Conservation (phyloP, 2,329 filamentous ascomycete species). For the Pseudopyrenochaeta lycopersici region DNA sequence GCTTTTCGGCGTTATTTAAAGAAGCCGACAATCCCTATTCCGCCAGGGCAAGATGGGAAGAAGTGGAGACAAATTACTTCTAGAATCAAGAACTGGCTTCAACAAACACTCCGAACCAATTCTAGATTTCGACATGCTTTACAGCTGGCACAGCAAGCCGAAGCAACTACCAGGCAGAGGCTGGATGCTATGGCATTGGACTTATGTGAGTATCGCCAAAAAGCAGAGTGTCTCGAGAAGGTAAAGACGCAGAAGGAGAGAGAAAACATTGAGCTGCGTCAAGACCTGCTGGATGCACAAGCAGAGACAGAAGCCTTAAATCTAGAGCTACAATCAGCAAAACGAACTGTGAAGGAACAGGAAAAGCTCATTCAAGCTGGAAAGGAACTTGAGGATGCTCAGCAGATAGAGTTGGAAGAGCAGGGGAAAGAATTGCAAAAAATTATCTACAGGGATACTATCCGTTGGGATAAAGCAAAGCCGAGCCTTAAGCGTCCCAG, state of each 20-base stretch:
- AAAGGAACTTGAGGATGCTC: no score
- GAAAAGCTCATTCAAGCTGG: neutral
- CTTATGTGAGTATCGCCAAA: neutral
- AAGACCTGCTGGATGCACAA: neutral
- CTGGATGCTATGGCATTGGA: neutral
- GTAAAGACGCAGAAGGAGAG: neutral
- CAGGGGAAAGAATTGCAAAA: no score
- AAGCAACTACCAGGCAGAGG: neutral
- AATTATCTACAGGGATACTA: no score
- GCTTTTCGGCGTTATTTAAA: neutral
- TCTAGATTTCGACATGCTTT: neutral
- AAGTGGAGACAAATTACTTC: neutral
- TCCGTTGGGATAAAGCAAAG: no score
- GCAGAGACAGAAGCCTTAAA: neutral
- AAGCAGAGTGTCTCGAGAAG: neutral
- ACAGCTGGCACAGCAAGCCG: neutral
- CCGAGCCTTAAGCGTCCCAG: no score
- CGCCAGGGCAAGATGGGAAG: neutral
- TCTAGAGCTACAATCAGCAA: neutral
- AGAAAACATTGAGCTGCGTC: neutral
- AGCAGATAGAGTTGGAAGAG: no score
- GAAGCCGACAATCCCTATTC: neutral
- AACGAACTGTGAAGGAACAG: neutral
- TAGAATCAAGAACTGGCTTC: neutral
- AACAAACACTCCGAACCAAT: neutral